Evolutionary conservation across 1,284 basidiomycete species (phyloP), one percentile per base, ranked within the genome.

Genomic region (Lentinula novae-zelandiae): DNA sequence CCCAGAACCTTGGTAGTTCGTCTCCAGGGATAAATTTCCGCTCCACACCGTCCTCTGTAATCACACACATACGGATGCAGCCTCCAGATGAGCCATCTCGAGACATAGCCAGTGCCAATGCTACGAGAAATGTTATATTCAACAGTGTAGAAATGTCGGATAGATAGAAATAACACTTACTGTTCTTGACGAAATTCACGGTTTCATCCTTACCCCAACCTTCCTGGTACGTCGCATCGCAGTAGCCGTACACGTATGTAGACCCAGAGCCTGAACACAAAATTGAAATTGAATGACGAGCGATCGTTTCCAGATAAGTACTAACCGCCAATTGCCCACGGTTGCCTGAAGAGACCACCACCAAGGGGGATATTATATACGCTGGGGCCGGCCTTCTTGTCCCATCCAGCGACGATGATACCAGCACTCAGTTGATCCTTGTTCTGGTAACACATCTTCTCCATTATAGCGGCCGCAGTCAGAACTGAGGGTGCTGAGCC

Each of bases 391-490:
- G 79, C 79, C 68, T 94, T 87, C 73, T 89, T 90, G 76, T 99
- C 97, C 95, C 96, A 99, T 0, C 97, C 97, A 13, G 92, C 97
- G 22, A 98, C 95, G 69, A 99, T 99, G 74, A 99, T 98, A 33
- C 97, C 96, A 0, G 97, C 97, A 46, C 83, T 87, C 42, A 99
- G 76, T 2, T 74, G 75, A 72, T 95, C 93, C 78, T 99, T 99
- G 82, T 98, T 98, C 63, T 90, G 83, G 74, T 99, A 99, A 74
- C 95, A 96, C 56, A 99, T 68, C 64, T 85, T 86, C 73, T 98
- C 90, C 79, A 99, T 97, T 64, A 93, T 67, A 8, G 87, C 85
- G 0, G 95, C 94, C 0, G 94, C 91, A 9, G 86, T 85, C 63
- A 90, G 84, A 1, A 98, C 95, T 4, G 93, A 80, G 1, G 96